Percentiles rank a stretch among this genome's conserved stretches.
phyloP scores from a whole-genome alignment of 73 alveolate species.

The Effrenium voratum region DNA sequence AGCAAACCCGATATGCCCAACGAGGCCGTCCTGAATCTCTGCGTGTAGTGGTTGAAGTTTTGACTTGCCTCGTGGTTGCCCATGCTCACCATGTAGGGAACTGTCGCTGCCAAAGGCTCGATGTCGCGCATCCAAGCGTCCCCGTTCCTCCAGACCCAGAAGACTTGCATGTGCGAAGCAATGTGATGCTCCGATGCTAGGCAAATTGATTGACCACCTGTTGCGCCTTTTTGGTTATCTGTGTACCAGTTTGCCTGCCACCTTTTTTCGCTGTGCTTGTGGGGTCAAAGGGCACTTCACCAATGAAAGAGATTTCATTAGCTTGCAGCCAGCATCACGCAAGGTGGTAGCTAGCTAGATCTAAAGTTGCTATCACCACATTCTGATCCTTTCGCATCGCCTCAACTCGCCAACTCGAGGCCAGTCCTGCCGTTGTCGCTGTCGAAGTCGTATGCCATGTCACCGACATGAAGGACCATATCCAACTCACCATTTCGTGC shows the following conservation, averaged over 20 bases:
- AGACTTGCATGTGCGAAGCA: too few species aligned
- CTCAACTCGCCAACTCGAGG: background rate
- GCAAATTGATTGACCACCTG: too few species aligned
- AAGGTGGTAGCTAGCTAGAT: too few species aligned
- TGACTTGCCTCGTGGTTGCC: slow-evolving; percentile 36
- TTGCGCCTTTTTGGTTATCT: too few species aligned
- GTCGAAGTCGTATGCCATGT: slow-evolving; percentile 62
- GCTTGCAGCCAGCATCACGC: too few species aligned
- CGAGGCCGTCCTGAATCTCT: slow-evolving; percentile 50
- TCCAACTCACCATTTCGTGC: slow-evolving; percentile 52
- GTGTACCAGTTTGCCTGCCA: too few species aligned
- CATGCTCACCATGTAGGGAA: slow-evolving; percentile 46
- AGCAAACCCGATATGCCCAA: background rate
- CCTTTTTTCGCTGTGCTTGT: too few species aligned
- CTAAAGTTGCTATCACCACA: too few species aligned
- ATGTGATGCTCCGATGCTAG: too few species aligned
- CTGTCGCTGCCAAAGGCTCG: slow-evolving; percentile 26
- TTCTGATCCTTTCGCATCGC: too few species aligned
- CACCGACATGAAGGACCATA: slow-evolving; percentile 60
- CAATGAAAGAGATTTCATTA: too few species aligned
- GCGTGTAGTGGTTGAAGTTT: slow-evolving; percentile 67
- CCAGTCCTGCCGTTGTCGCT: slow-evolving; percentile 41
- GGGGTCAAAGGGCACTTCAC: too few species aligned
- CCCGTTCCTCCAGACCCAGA: slow-evolving; percentile 32
- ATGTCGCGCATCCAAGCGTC: slow-evolving; percentile 71